phyloP scores from a whole-genome alignment of 78 protist genomes.

The Dictyostelium brefeldianum region DNA sequence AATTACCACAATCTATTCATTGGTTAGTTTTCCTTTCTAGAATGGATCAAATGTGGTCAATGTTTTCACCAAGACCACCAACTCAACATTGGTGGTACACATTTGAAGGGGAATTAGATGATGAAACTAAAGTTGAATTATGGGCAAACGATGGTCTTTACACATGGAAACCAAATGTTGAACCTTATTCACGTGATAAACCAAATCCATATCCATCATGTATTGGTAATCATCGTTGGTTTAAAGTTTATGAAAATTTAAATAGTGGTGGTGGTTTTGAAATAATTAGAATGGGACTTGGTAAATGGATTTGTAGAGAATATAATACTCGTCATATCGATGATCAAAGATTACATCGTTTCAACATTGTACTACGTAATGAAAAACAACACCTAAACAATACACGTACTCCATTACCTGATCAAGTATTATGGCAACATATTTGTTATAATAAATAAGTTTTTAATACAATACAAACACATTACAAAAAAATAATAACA shows the following conservation, averaged over 20 bases:
- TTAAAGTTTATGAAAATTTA: conserved; percentile 62
- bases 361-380: conserved; percentile 47
- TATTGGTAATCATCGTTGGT: conserved; percentile 81
- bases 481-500: no score
- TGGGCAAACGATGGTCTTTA: conserved; percentile 62
- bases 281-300: conserved; percentile 57
- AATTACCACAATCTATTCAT: conserved; percentile 23
- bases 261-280: conserved; percentile 51
- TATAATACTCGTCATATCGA: conserved; percentile 29
- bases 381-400: conserved; percentile 47
- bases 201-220: conserved; percentile 67
- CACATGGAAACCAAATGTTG: conserved; percentile 50
- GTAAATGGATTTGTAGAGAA: conserved; percentile 74
- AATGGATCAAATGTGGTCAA: conserved; percentile 75
- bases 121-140: conserved; percentile 39
- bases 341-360: conserved; percentile 28
- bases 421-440: conserved; percentile 57
- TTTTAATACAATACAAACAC: no score
- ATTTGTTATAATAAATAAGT: conserved; percentile 51
- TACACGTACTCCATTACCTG: conserved; percentile 30
- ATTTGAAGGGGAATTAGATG: conserved; percentile 57
- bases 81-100: conserved; percentile 71
- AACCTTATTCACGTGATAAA: conserved; percentile 56
- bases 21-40: conserved; percentile 26
- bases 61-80: conserved; percentile 84